Evolutionary conservation across 768 basidiomycete species (phyloP).

Genomic region (Boletus pseudopeckii): DNA sequence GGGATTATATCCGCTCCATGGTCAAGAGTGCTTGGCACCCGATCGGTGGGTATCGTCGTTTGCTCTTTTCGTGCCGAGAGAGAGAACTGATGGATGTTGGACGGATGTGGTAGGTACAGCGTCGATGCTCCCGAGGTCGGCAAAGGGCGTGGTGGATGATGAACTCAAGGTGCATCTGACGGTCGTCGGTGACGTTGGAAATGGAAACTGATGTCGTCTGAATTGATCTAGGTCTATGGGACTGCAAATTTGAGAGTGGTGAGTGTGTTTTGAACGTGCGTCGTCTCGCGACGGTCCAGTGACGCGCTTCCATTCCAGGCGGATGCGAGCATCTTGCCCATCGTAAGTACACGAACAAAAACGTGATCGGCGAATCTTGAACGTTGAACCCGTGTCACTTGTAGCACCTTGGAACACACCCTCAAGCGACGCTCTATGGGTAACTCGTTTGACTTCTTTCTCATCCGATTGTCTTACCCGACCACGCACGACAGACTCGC

Average conservation of each 20-base stretch:
- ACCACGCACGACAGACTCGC: constrained; percentile 3
- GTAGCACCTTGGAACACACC: constrained; percentile 17
- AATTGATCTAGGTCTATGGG: constrained; percentile 10
- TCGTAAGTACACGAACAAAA: constrained; percentile 2
- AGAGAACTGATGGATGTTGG: neutral
- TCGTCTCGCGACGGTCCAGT: neutral
- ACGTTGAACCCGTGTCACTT: neutral
- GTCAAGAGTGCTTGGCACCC: constrained; percentile 6
- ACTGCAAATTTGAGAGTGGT: constrained; percentile 15
- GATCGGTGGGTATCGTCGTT: constrained; percentile 2
- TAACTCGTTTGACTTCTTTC: neutral
- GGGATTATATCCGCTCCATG: constrained; percentile 11
- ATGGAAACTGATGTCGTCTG: neutral
- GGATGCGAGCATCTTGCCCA: constrained; percentile 17
- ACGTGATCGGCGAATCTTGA: neutral
- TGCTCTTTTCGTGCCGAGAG: neutral
- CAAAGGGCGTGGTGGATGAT: constrained; percentile 13
- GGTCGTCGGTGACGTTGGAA: neutral
- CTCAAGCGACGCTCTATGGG: constrained; percentile 21
- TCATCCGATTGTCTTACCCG: neutral
- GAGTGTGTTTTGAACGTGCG: neutral
- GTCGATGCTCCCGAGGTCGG: constrained; percentile 17
- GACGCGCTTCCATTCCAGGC: constrained; percentile 6
- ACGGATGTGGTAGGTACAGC: constrained; percentile 8
- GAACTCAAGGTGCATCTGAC: constrained; percentile 9